phyloP scores from a whole-genome alignment of 768 basidiomycete species.

The Termitomyces sp. region DNA sequence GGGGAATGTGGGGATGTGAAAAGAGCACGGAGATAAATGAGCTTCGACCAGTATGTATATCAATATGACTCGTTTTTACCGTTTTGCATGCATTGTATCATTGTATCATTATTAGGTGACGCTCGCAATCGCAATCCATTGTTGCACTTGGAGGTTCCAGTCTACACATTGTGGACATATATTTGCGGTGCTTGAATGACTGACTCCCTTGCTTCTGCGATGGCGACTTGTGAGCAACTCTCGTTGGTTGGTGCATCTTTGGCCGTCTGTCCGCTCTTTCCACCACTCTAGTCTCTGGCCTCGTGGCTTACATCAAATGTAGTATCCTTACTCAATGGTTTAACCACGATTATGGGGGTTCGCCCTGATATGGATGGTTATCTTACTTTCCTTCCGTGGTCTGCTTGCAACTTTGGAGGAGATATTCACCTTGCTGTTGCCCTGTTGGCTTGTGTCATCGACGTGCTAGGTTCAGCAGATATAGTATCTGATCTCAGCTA shows the following conservation, averaged over 20 bases:
- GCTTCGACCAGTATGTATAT: background rate
- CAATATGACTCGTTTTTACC: slow-evolving; percentile 3
- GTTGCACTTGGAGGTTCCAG: background rate
- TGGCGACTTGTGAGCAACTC: background rate
- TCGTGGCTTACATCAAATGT: background rate
- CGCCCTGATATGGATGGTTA: too few relatives aligned
- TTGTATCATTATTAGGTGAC: background rate
- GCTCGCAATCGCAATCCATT: background rate
- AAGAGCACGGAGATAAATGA: slow-evolving; percentile 21
- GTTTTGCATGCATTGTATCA: slow-evolving; percentile 5
- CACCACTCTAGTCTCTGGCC: background rate
- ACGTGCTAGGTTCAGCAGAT: background rate
- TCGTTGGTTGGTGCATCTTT: background rate
- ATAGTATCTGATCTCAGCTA: background rate
- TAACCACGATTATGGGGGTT: background rate
- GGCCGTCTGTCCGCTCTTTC: background rate
- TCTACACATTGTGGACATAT: background rate
- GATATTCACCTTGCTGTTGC: background rate
- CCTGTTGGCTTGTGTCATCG: background rate
- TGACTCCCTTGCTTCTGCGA: background rate
- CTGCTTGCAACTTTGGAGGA: background rate
- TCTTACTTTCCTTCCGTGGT: background rate
- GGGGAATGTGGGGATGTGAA: slow-evolving; percentile 39
- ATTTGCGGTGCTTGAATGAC: background rate
- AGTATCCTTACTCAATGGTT: background rate